Base-by-base conservation (phyloP, 192 early-diverging fungal species). In the Coemansia sp. region DNA sequence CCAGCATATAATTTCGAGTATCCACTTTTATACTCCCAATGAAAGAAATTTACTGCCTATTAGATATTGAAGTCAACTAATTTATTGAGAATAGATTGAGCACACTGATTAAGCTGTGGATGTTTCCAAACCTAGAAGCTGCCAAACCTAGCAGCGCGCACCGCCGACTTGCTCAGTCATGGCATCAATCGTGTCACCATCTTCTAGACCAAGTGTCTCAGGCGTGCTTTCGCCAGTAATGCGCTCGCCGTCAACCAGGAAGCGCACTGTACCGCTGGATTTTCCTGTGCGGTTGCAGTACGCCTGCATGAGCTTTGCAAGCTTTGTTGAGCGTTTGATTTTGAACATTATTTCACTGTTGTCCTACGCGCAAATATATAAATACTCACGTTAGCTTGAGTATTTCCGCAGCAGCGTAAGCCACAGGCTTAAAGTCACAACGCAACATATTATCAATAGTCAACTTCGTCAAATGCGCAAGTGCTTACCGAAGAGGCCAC, bases 111-210 rank as follows among this genome's bases (percentile, higher is more conserved):
- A 7, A 35, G 32, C 32, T 35, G 32, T 8, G 6, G 8, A 35
- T 35, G 41, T 21, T 49, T 0, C 49, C 12, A 41, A 29, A 29
- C 27, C 27, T 59, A 66, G 54, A 19, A 43, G 19, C 48, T 35
- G 38, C 57, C 68, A 14, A 45, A 45, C 41, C 19, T 49, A 49
- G 48, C 48, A 49, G 19, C 48, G 48, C 48, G 48, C 19, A 37
- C 93, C 92, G 52, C 96, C 96, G 43, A 96, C 77, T 69, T 98
- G 96, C 80, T 94, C 87, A 15, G 95, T 91, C 85, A 91, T 91
- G n/a, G 93, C 93, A 68, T 95, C 91, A 72, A 98, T 98, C 2
- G 89, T 82, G 72, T 98, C 96, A 45, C 89, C 92, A 69, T 98
- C 95, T 64, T 98, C 95, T 89, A 98, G 92, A 22, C 77, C 73